Conservation (phyloP, 768 basidiomycete species). For the Suillus luteus region DNA sequence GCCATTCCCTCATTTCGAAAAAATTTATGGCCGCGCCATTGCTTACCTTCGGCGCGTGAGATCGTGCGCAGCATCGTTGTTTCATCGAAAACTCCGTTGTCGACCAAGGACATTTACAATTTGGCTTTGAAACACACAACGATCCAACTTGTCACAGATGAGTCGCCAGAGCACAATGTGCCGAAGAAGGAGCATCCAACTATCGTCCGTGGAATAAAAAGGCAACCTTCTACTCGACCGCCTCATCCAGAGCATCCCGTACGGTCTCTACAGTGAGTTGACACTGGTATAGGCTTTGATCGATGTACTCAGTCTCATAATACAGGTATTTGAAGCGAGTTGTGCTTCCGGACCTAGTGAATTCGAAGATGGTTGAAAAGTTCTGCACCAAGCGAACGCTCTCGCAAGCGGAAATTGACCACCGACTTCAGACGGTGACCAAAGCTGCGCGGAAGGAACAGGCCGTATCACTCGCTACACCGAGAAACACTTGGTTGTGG, state of each 20-base stretch:
- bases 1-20: background rate
- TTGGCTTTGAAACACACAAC: slow-evolving; percentile 20
- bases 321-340: slow-evolving; percentile 56
- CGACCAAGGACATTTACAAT: slow-evolving; percentile 30
- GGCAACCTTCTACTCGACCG: slow-evolving; percentile 27
- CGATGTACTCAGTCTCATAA: background rate
- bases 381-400: slow-evolving; percentile 37
- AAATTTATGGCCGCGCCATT: background rate
- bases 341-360: slow-evolving; percentile 50
- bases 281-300: background rate
- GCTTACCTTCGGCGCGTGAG: slow-evolving; percentile 7
- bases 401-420: slow-evolving; percentile 28
- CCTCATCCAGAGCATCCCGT: slow-evolving; percentile 49
- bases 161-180: slow-evolving; percentile 6
- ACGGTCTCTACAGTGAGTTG: slow-evolving; percentile 55
- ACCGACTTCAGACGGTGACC: slow-evolving; percentile 22
- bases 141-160: no score
- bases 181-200: background rate
- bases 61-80: slow-evolving; percentile 23
- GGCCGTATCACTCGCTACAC: slow-evolving; percentile 14
- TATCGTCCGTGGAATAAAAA: background rate
- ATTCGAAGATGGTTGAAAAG: slow-evolving; percentile 44
- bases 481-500: slow-evolving; percentile 47
- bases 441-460: slow-evolving; percentile 25
- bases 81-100: slow-evolving; percentile 24